Evolutionary conservation across 164 flowering plant genomes (phyloP).

Genomic region (Warburgia ugandensis): DNA sequence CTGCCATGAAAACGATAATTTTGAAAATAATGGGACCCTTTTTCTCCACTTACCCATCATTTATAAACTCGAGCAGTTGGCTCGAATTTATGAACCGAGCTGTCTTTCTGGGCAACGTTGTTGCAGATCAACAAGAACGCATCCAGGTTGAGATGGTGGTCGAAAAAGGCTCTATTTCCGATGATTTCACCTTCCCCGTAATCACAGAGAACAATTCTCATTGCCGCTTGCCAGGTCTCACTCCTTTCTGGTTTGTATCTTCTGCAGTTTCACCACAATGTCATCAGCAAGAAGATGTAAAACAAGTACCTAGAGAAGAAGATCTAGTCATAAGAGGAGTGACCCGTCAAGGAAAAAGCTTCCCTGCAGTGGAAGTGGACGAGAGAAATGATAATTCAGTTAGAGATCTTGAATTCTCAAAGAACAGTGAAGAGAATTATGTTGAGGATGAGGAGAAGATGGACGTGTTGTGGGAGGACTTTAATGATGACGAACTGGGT

Average conservation of each 20-base stretch:
- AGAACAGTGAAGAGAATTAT: neutral
- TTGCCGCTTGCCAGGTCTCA: slow-evolving; percentile 1
- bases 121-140: neutral
- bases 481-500: slow-evolving; percentile 44
- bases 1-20: slow-evolving; percentile 4
- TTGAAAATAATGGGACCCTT: slow-evolving; percentile 2
- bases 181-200: slow-evolving; percentile 46
- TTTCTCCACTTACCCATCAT: slow-evolving; percentile 1
- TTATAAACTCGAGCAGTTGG: slow-evolving; percentile 4
- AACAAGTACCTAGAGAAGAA: slow-evolving; percentile 3
- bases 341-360: slow-evolving; percentile 15
- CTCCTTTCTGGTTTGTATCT: slow-evolving; percentile 35
- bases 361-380: slow-evolving; percentile 9
- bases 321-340: neutral
- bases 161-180: slow-evolving; percentile 16
- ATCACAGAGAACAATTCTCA: slow-evolving; percentile 12
- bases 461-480: slow-evolving; percentile 67
- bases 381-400: neutral
- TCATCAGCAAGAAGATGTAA: too few species aligned
- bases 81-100: too few species aligned
- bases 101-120: too few species aligned
- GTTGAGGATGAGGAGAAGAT: slow-evolving; percentile 42
- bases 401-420: neutral
- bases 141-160: neutral
- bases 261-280: slow-evolving; percentile 15